Percentiles rank a stretch among this genome's conserved stretches.
phyloP scores from a whole-genome alignment of 1,139 yeast genomes.

The Yamadazyma membranifaciens region DNA sequence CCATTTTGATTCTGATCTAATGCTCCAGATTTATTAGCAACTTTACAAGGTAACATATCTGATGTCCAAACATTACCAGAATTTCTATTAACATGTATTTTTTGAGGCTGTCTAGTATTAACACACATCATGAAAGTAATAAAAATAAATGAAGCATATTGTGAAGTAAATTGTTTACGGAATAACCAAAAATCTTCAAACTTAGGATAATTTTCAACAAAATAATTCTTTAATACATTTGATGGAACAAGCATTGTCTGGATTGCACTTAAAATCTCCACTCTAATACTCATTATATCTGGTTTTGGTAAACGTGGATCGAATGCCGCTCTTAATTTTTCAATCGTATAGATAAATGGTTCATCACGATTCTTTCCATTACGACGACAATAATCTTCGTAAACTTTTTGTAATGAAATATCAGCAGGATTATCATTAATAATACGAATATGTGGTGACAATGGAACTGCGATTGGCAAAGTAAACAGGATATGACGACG shows the following conservation, averaged over 20 bases:
- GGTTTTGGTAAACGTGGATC: constrained; percentile 94
- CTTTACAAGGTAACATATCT: constrained; percentile 90
- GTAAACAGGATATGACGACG: constrained; percentile 84
- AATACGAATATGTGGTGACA: constrained; percentile 92
- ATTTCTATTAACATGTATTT: constrained; percentile 75
- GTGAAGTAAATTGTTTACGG: constrained; percentile 92
- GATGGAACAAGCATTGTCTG: constrained; percentile 87
- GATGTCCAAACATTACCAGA: constrained; percentile 93
- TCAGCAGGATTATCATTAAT: constrained; percentile 81
- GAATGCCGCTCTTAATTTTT: constrained; percentile 86
- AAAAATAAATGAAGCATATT: constrained; percentile 92
- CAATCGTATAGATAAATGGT: constrained; percentile 83
- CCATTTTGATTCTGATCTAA: constrained; percentile 56
- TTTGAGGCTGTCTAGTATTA: constrained; percentile 90
- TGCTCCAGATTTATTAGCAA: constrained; percentile 61
- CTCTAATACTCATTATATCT: constrained; percentile 82
- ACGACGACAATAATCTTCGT: constrained; percentile 81
- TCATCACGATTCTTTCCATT: constrained; percentile 81
- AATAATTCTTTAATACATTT: constrained; percentile 71
- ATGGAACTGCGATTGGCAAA: constrained; percentile 87
- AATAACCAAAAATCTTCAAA: constrained; percentile 97
- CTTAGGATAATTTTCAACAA: constrained; percentile 61
- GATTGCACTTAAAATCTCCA: constrained; percentile 86
- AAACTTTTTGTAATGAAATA: constrained; percentile 79
- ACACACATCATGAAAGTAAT: constrained; percentile 95